Evolutionary conservation across 208 protist species (phyloP).

Genomic region (Leishmania tarentolae): DNA sequence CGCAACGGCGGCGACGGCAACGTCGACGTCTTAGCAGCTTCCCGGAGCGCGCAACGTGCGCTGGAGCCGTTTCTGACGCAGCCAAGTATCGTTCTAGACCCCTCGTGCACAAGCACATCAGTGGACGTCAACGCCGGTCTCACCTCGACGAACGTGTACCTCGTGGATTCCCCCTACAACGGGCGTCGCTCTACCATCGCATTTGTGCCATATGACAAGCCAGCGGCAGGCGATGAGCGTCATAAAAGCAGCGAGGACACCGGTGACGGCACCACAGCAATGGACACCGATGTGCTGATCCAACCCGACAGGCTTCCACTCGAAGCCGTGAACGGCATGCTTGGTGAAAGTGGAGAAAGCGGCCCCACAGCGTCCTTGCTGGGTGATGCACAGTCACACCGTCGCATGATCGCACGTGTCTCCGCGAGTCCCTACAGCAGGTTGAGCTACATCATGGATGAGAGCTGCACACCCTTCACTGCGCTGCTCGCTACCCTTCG

Average conservation of each 20-base stretch:
- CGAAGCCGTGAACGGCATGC: conserved; percentile 2
- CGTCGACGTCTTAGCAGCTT: background rate
- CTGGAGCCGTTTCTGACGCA: conserved; percentile 3
- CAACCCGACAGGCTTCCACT: conserved; percentile 6
- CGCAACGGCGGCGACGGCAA: background rate
- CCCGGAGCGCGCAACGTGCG: background rate
- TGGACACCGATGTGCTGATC: conserved; percentile 1
- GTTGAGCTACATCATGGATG: conserved; percentile 51
- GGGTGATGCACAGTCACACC: background rate
- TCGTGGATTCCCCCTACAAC: conserved; percentile 56
- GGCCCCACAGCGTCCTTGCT: background rate
- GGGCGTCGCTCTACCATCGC: conserved; percentile 44
- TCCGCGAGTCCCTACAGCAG: conserved; percentile 8
- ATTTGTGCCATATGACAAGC: conserved; percentile 51
- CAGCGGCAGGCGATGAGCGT: conserved; percentile 4
- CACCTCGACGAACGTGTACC: conserved; percentile 18
- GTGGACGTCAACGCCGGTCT: background rate
- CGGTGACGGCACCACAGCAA: background rate
- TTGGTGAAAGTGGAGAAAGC: conserved; percentile 14
- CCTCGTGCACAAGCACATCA: background rate
- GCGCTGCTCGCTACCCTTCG: conserved; percentile 52
- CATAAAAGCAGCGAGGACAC: background rate
- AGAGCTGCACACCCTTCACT: conserved; percentile 60
- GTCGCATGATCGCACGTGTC: conserved; percentile 1
- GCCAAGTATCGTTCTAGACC: conserved; percentile 1